Conservation (phyloP, 495 filamentous ascomycete species). For the Durotheca rogersii region DNA sequence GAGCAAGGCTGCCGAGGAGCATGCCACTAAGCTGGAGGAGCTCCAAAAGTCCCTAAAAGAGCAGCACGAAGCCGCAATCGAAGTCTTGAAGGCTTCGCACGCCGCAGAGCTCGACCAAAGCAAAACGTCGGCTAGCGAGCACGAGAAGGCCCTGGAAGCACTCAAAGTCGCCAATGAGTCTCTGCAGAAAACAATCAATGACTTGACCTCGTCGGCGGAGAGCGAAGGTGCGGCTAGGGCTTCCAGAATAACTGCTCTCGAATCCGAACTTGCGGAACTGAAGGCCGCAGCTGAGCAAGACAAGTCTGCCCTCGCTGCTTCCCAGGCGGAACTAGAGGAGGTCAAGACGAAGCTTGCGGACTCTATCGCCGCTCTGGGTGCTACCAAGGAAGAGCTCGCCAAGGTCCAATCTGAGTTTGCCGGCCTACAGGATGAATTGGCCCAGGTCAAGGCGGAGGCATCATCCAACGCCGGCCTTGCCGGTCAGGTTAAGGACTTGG, state of each 20-base stretch:
- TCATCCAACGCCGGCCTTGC: conserved; percentile 41
- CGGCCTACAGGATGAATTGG: conserved; percentile 38
- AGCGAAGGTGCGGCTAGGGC: conserved; percentile 27
- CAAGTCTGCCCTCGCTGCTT: conserved; percentile 41
- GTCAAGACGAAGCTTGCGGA: conserved; percentile 41
- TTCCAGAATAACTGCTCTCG: conserved; percentile 41
- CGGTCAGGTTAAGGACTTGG: conserved; percentile 43
- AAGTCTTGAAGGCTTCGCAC: conserved; percentile 45
- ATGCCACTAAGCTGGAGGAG: conserved; percentile 43
- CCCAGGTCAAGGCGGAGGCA: conserved; percentile 43
- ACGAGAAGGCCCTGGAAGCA: conserved; percentile 42
- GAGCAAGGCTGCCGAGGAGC: conserved; percentile 39
- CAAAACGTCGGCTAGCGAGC: conserved; percentile 32
- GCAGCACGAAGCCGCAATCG: conserved; percentile 41
- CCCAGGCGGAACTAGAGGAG: conserved; percentile 40
- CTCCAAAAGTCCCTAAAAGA: conserved; percentile 45
- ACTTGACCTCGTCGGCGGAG: conserved; percentile 38
- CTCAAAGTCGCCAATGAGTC: conserved; percentile 46
- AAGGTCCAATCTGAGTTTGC: conserved; percentile 42
- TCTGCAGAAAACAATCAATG: conserved; percentile 47
- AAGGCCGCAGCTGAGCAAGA: conserved; percentile 40
- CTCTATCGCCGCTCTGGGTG: conserved; percentile 34
- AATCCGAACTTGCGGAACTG: conserved; percentile 46
- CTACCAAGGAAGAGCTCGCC: conserved; percentile 40
- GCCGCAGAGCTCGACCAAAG: conserved; percentile 43